Evolutionary conservation across 768 basidiomycete genomes (phyloP).

Genomic region (Mrakia blollopis): DNA sequence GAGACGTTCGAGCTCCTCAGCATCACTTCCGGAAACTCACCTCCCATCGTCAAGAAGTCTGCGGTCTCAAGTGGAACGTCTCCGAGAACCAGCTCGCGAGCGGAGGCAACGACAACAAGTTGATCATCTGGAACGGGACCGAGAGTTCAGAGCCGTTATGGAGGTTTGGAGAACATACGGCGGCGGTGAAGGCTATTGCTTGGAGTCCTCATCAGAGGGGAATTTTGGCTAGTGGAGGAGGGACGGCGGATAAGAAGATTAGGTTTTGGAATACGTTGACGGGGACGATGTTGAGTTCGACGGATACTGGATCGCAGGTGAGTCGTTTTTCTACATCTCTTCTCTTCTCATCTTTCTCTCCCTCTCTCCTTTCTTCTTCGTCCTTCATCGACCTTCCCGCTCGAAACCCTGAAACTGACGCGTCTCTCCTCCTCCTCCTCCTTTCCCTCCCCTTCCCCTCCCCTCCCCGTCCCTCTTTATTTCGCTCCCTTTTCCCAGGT

Average conservation of each 20-base stretch:
- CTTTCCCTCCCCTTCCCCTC: no score
- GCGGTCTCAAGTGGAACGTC: slow-evolving; percentile 86
- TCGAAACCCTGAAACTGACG: background rate
- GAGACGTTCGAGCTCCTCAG: slow-evolving; percentile 75
- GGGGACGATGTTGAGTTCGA: slow-evolving; percentile 74
- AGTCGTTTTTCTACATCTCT: slow-evolving; percentile 34
- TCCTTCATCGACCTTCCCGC: no score
- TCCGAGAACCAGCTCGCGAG: slow-evolving; percentile 64
- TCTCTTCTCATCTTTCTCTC: background rate
- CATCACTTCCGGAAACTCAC: slow-evolving; percentile 60
- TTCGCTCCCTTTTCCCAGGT: slow-evolving; percentile 53
- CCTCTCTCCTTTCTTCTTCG: no score
- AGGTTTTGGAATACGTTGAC: slow-evolving; percentile 92
- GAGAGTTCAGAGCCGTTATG: slow-evolving; percentile 62
- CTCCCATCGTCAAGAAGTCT: slow-evolving; percentile 76
- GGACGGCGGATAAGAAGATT: slow-evolving; percentile 98
- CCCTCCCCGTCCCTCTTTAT: no score
- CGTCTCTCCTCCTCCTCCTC: background rate
- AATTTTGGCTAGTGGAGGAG: slow-evolving; percentile 87
- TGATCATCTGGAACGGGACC: slow-evolving; percentile 91
- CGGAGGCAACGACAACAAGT: slow-evolving; percentile 98
- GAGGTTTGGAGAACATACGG: slow-evolving; percentile 94
- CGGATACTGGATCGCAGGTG: slow-evolving; percentile 96
- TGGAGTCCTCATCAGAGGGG: slow-evolving; percentile 96
- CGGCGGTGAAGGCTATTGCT: slow-evolving; percentile 94